Evolutionary conservation across 257 asterid genomes (phyloP).

Genomic region (Handroanthus guayacan): DNA sequence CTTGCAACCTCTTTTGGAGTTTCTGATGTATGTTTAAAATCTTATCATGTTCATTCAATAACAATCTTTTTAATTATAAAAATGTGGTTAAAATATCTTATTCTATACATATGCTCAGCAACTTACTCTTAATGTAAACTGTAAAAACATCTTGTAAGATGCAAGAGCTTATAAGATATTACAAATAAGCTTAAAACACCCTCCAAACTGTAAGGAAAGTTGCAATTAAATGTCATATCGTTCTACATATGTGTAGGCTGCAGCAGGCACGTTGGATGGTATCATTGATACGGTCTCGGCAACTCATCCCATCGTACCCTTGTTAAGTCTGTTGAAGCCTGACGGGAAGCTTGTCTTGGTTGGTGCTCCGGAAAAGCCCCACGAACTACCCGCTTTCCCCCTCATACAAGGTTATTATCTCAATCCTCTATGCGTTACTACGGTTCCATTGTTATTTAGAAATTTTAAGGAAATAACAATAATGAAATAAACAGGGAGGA

Average conservation of each 20-base stretch:
- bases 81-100: too few species aligned
- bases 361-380: constrained; percentile 68
- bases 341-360: constrained; percentile 61
- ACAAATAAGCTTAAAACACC: too few species aligned
- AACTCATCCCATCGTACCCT: constrained; percentile 51
- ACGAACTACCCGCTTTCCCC: constrained; percentile 56
- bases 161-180: too few species aligned
- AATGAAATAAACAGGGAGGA: constrained; percentile 45
- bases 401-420: constrained; percentile 45
- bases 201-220: too few species aligned
- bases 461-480: background rate
- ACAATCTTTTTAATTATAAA: too few species aligned
- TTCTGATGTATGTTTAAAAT: too few species aligned
- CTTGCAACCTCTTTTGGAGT: too few species aligned
- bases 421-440: background rate
- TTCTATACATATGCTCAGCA: too few species aligned
- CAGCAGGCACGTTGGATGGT: constrained; percentile 56
- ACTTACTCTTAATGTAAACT: too few species aligned
- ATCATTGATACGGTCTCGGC: constrained; percentile 67
- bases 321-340: constrained; percentile 52
- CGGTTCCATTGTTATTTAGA: background rate
- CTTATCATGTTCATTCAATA: too few species aligned
- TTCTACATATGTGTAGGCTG: constrained; percentile 46
- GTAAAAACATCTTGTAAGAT: too few species aligned
- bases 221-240: background rate